Evolutionary conservation across 2,329 filamentous ascomycete genomes (phyloP).

Genomic region (Mariannaea elegans): DNA sequence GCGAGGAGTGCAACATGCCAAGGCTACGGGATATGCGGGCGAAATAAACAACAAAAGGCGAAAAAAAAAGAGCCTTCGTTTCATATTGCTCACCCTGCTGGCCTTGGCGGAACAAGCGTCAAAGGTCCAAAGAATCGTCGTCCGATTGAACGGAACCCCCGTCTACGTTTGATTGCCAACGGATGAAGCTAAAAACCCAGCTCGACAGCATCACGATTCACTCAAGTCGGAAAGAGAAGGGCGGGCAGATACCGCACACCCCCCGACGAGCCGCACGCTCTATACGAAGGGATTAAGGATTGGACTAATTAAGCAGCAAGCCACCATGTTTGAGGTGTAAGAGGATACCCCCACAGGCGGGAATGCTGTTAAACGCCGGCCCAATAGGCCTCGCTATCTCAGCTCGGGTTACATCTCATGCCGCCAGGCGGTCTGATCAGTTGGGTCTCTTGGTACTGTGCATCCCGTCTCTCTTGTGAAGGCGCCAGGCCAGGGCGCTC

Average conservation of each 20-base stretch:
- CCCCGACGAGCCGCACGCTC: constrained; percentile 1
- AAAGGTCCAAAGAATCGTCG: constrained; percentile 1
- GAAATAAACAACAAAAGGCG: neutral
- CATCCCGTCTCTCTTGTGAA: too few species aligned
- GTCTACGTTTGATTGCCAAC: neutral
- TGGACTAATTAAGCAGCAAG: constrained; percentile 16
- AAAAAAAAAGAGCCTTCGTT: constrained; percentile 5
- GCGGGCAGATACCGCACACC: neutral
- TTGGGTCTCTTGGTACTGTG: too few species aligned
- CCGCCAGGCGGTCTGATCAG: neutral
- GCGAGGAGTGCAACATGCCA: too few species aligned
- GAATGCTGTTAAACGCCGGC: constrained; percentile 16
- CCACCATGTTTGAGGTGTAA: constrained; percentile 19
- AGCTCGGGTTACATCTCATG: constrained; percentile 1
- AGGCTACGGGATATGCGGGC: neutral
- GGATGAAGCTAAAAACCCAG: constrained; percentile 3
- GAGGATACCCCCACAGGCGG: constrained; percentile 2
- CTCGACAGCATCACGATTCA: neutral
- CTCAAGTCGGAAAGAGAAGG: neutral
- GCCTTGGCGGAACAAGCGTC: constrained; percentile 16
- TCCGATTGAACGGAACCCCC: neutral
- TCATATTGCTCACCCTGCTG: constrained; percentile 2
- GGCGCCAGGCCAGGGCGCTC: neutral
- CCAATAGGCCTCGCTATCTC: neutral
- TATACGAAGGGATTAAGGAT: constrained; percentile 11